phyloP scores from a whole-genome alignment of 2,329 filamentous ascomycete genomes.

The Paraconiothyrium brasiliense region DNA sequence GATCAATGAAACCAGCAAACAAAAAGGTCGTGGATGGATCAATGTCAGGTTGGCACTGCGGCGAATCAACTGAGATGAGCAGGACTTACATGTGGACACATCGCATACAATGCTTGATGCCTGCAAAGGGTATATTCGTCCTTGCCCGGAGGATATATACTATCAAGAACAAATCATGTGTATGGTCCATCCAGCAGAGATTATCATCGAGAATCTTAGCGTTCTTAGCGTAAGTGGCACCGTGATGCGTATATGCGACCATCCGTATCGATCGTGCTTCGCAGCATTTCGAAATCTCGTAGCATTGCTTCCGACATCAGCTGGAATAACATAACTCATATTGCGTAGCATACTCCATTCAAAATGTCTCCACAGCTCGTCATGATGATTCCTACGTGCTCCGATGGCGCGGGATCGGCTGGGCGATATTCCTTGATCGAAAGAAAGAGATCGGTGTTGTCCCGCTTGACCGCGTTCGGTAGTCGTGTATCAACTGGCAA shows the following conservation, averaged over 20 bases:
- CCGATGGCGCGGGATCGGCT: background rate
- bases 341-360: constrained; percentile 22
- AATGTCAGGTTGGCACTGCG: constrained; percentile 25
- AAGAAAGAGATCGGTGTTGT: constrained; percentile 24
- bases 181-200: constrained; percentile 30
- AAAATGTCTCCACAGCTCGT: constrained; percentile 31
- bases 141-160: constrained; percentile 26
- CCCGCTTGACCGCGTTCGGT: constrained; percentile 23
- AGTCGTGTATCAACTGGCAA: constrained; percentile 29
- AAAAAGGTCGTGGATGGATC: constrained; percentile 33
- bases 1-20: constrained; percentile 31
- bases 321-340: background rate
- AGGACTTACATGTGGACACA: constrained; percentile 24
- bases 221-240: constrained; percentile 28
- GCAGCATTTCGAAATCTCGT: constrained; percentile 26
- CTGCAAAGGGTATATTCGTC: constrained; percentile 30
- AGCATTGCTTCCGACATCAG: constrained; percentile 25
- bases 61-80: background rate
- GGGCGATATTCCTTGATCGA: constrained; percentile 33
- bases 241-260: constrained; percentile 29
- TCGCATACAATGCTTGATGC: constrained; percentile 32
- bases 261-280: constrained; percentile 28
- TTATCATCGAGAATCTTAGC: constrained; percentile 24
- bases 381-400: constrained; percentile 27
- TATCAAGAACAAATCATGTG: constrained; percentile 30